Evolutionary conservation across 345 rosid species (phyloP), one percentile per base, ranked within the genome.

Genomic region (Euphorbia tirucalli): DNA sequence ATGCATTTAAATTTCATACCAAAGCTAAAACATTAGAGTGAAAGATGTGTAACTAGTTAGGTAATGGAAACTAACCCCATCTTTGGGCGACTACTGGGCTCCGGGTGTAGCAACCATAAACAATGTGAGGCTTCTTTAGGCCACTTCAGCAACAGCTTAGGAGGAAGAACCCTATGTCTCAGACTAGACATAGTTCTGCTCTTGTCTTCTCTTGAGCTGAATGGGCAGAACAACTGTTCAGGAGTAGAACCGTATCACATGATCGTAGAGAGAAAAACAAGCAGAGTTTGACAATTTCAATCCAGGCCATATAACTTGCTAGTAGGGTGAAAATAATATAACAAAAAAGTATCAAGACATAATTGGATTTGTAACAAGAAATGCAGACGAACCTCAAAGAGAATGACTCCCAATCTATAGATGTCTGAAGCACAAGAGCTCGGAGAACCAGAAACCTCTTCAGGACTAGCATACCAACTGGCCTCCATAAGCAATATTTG

Each of bases 91-190:
- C 82, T 79, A 70, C 79, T 87, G 43, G 97, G 97, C 65, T 92
- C 97, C 0, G 99, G 97, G 70, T 92, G 99, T 61, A 95, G 81
- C 58, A 95, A 72, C 99, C 91, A 95, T 77, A 95, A 72, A 85
- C 99, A 95, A 81, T 89, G 92, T 1, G 97, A 86, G 75, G 96
- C 99, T 84, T 92, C 96, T 83, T 92, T 95, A 4, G 97, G 88
- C 85, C 90, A 92, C 71, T 88, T 88, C 70, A 90, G 79, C 74
- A 95, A 83, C 82, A 95, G 73, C 69, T 88, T 97, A 71, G 97
- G 90, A 52, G 97, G 97, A 86, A 95, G 99, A 75, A 95, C 89
- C 11, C 99, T 93, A 81, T 95, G 97, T 81, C 96, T 86, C 83
- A 95, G 77, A 77, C 97, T 89, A 62, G 93, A 87, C 99, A 95